A percentile compares a stretch with the other conserved stretches of the same genome.
phyloP scores from a whole-genome alignment of 2,329 filamentous ascomycete genomes.

The Aspergillus cejpii region DNA sequence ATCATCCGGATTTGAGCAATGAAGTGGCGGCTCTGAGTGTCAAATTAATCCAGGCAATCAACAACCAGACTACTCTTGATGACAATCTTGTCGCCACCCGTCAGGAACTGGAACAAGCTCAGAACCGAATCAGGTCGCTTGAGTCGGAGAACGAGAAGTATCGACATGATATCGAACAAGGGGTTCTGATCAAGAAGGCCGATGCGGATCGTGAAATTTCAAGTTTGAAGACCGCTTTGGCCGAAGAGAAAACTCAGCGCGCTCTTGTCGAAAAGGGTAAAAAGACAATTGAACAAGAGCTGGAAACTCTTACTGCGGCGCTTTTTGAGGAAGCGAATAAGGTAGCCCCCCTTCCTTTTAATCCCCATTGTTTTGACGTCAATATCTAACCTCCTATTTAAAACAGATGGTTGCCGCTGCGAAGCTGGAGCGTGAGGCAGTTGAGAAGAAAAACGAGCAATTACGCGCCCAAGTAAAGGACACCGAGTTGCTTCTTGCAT shows the following conservation, averaged over 20 bases:
- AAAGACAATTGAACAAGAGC: constrained; percentile 81
- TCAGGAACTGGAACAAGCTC: constrained; percentile 71
- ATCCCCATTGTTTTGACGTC: not conserved
- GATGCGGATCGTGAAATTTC: constrained; percentile 67
- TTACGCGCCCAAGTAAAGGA: constrained; percentile 78
- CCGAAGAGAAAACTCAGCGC: constrained; percentile 61
- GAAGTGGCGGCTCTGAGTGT: constrained; percentile 89
- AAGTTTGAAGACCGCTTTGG: constrained; percentile 51
- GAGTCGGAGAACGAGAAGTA: constrained; percentile 65
- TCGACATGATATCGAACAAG: constrained; percentile 61
- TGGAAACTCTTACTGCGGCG: constrained; percentile 82
- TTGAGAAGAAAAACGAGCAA: constrained; percentile 81
- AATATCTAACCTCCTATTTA: constrained; percentile 10
- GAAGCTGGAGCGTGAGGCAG: constrained; percentile 71
- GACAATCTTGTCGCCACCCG: constrained; percentile 77
- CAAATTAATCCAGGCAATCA: constrained; percentile 95
- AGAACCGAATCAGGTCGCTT: constrained; percentile 59
- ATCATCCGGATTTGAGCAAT: constrained; percentile 56
- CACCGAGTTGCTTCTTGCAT: constrained; percentile 75
- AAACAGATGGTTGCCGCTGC: constrained; percentile 80
- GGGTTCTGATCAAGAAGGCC: constrained; percentile 67
- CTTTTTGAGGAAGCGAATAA: constrained; percentile 98
- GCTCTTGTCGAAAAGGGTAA: constrained; percentile 67
- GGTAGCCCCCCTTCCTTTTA: constrained; percentile 33
- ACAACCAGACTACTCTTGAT: constrained; percentile 86